A percentile compares a stretch with the other conserved stretches of the same genome.
Conservation (phyloP, 1,139 yeast species). For the Yamadazyma atlantica region DNA sequence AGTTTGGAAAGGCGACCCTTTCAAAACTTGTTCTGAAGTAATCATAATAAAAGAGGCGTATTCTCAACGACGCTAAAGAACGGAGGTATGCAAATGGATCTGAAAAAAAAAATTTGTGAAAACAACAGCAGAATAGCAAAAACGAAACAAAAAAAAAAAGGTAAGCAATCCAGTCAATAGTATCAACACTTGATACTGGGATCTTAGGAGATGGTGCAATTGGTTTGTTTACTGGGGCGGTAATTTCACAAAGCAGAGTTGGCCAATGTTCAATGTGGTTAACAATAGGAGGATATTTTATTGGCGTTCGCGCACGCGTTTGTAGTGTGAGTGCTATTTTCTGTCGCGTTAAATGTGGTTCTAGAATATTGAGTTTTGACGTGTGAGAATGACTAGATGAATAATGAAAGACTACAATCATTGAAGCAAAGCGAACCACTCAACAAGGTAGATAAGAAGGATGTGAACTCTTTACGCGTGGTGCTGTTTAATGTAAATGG, state of each 20-base stretch:
- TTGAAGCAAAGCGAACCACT: conserved; percentile 1
- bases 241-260: neutral
- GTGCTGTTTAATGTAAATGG: conserved; percentile 88
- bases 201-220: neutral
- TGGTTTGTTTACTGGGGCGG: neutral
- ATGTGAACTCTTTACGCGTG: conserved; percentile 33
- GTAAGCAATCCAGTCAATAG: neutral
- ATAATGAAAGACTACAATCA: neutral
- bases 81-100: no score
- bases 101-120: neutral
- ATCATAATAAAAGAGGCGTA: conserved; percentile 25
- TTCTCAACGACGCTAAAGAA: no score
- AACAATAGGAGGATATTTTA: neutral
- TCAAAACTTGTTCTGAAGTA: conserved; percentile 33
- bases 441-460: conserved; percentile 9
- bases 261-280: no score
- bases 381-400: neutral
- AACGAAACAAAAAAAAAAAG: neutral
- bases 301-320: neutral
- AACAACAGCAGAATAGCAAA: neutral
- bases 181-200: neutral
- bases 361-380: neutral
- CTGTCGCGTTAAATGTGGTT: neutral
- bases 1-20: conserved; percentile 39
- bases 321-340: neutral